A percentile compares a stretch with the other conserved stretches of the same genome.
Evolutionary conservation across 2,329 filamentous ascomycete genomes (phyloP).

Genomic region (Fusarium sp.): DNA sequence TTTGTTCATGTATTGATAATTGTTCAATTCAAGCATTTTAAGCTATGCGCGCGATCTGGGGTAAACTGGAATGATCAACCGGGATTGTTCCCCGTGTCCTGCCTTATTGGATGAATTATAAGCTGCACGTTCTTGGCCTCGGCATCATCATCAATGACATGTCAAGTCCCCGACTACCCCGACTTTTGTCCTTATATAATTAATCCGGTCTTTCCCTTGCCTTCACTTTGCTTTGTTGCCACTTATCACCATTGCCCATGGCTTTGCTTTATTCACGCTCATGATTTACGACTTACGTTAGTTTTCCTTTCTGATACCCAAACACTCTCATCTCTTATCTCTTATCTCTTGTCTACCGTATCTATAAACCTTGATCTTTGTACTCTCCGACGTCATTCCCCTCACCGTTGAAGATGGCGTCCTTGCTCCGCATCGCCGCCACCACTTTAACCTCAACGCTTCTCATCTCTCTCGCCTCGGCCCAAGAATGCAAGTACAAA

Average conservation of each 20-base stretch:
- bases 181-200: not conserved
- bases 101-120: slow-evolving; percentile 4
- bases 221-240: too few relatives aligned
- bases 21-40: slow-evolving; percentile 2
- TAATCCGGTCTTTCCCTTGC: not conserved
- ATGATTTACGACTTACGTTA: slow-evolving; percentile 7
- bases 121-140: slow-evolving; percentile 9
- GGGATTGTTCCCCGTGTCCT: not conserved
- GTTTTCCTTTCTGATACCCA: not conserved
- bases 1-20: not conserved
- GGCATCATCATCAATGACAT: slow-evolving; percentile 11
- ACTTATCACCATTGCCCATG: not conserved
- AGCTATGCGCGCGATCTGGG: slow-evolving; percentile 7
- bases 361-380: not conserved
- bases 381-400: not conserved
- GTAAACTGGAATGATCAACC: slow-evolving; percentile 14
- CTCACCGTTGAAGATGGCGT: slow-evolving; percentile 21
- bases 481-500: slow-evolving; percentile 28
- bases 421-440: slow-evolving; percentile 18
- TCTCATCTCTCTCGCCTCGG: slow-evolving; percentile 7
- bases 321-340: not conserved
- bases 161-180: slow-evolving; percentile 1
- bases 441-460: slow-evolving; percentile 13
- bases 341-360: not conserved
- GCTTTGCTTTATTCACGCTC: not conserved